Base-by-base conservation (phyloP, 257 asterid species). In the Nicotiana noctiflora region DNA sequence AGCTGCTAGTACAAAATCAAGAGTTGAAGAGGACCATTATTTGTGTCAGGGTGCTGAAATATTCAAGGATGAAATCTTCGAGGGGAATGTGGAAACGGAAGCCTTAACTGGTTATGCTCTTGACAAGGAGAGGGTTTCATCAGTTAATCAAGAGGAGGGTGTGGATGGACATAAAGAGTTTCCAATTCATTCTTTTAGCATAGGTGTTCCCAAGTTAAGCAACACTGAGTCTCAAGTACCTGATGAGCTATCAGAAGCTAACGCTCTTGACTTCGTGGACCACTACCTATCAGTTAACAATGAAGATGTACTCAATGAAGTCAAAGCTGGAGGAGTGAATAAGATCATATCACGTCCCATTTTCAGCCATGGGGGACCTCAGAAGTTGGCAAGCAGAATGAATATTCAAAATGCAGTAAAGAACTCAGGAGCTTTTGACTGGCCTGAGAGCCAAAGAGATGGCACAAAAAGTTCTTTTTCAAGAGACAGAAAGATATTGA, bases 221-320 rank as follows among this genome's bases (percentile, higher is more conserved):
- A 63, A 79, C 61, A 10, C 63, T 32, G 88, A 84, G 81, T 88
- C 89, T 85, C 88, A 86, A 60, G 94, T 83, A 80, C 86, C 88
- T 80, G 83, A 66, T 83, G 93, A 85, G 63, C 77, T 78, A 29
- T 86, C 91, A 60, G 88, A 85, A 55, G 84, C 79, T 77, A 82
- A 85, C 67, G 96, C 94, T 85, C 85, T 91, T 76, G 88, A 83
- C 6, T 93, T 91, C 80, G 91, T 95, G 3, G 92, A 95, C 83
- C 90, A 77, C 61, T 94, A 87, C 85, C 89, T 95, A 46, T 88
- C 93, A 65, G 80, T 62, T 75, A 86, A 79, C 84, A 85, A 86
- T 82, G 83, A 85, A 37, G 83, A 84, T 79, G 81, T 85, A 21
- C 37, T 32, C 72, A 84, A 80, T 74, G 86, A 86, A 61, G 51